Evolutionary conservation across 2,329 filamentous ascomycete genomes (phyloP).

Genomic region (Alternaria rosae): DNA sequence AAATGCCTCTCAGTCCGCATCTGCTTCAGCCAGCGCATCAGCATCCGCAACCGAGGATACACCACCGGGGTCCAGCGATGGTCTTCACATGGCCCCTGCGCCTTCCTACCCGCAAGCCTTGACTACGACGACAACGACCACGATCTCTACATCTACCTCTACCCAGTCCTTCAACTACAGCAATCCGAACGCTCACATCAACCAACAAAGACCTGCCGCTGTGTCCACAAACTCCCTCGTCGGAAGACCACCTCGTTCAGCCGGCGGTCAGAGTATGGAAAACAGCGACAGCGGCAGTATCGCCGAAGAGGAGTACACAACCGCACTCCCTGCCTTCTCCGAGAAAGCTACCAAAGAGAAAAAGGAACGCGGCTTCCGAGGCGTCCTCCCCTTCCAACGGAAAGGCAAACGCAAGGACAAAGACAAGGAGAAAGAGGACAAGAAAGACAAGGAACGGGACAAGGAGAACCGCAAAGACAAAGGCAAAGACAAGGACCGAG

Average conservation of each 20-base stretch:
- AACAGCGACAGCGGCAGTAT: slow-evolving; percentile 47
- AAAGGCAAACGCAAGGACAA: slow-evolving; percentile 45
- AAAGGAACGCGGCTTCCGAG: slow-evolving; percentile 50
- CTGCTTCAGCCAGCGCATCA: slow-evolving; percentile 41
- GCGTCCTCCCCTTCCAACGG: slow-evolving; percentile 48
- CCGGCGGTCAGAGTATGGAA: slow-evolving; percentile 38
- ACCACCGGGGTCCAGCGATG: slow-evolving; percentile 47
- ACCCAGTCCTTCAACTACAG: slow-evolving; percentile 25
- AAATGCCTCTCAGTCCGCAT: slow-evolving; percentile 36
- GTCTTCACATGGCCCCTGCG: slow-evolving; percentile 43
- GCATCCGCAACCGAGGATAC: slow-evolving; percentile 47
- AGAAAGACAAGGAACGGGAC: slow-evolving; percentile 27
- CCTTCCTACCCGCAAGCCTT: slow-evolving; percentile 42
- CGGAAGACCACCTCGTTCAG: slow-evolving; percentile 36
- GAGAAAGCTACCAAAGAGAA: slow-evolving; percentile 44
- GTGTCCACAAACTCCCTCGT: slow-evolving; percentile 28
- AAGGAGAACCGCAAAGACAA: slow-evolving; percentile 24
- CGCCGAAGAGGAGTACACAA: slow-evolving; percentile 49
- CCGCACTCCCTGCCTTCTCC: slow-evolving; percentile 47
- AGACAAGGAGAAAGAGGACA: slow-evolving; percentile 35
- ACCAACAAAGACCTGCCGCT: slow-evolving; percentile 25
- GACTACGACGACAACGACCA: slow-evolving; percentile 32
- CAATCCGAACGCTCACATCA: slow-evolving; percentile 39
- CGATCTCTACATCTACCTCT: slow-evolving; percentile 16
- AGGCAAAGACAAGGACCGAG: slow-evolving; percentile 22